Evolutionary conservation across 352 stramenopile species (phyloP).

Genomic region (Thalassiosira exigua): DNA sequence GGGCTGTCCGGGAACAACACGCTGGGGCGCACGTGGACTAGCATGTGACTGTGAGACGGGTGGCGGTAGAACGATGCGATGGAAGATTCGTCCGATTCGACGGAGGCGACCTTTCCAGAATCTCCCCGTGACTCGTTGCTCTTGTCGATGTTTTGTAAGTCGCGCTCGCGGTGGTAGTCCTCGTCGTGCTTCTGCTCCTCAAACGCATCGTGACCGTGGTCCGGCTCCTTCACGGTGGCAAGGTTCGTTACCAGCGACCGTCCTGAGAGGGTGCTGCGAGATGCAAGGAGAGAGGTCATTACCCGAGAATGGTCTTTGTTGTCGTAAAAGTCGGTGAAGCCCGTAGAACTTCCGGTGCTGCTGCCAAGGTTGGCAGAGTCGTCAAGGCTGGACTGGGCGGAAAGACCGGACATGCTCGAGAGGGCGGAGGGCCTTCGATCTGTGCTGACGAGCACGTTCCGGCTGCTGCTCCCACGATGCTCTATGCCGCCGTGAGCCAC

Average conservation of each 20-base stretch:
- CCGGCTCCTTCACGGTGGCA: constrained; percentile 9
- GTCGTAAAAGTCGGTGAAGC: constrained; percentile 19
- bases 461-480: no score
- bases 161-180: constrained; percentile 1
- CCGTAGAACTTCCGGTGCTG: not conserved
- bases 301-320: constrained; percentile 6
- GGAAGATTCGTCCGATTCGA: constrained; percentile 1
- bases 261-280: not conserved
- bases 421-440: no score
- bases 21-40: constrained; percentile 23
- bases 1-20: constrained; percentile 26
- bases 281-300: no score
- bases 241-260: not conserved
- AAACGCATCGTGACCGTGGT: not conserved
- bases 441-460: no score
- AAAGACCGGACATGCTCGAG: no score
- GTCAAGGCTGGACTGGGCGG: no score
- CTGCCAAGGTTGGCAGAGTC: not conserved
- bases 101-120: not conserved
- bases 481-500: no score
- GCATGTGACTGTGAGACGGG: constrained; percentile 2
- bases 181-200: constrained; percentile 10
- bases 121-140: not conserved
- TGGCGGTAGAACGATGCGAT: constrained; percentile 20
- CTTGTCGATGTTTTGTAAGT: no score